Base-by-base conservation (phyloP, 441 rosid species). In the Corymbia calophylla region DNA sequence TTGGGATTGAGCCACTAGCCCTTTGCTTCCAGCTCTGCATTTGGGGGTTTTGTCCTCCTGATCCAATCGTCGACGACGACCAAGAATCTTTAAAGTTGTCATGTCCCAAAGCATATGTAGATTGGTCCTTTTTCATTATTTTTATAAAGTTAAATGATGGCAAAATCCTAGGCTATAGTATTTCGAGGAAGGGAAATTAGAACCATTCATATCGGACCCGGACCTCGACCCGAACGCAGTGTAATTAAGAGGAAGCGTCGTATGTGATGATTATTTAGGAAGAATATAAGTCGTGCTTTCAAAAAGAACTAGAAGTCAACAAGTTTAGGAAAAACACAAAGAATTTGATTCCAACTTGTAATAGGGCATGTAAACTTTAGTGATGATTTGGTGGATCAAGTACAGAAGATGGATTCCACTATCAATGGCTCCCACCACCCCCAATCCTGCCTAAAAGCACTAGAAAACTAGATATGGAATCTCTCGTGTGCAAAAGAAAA, bases 1-100 rank as follows among this genome's bases (percentile, higher is more conserved):
- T 94, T 87, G 96, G 95, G 96, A 94, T 94, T 90, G 94, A 92
- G 62, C 86, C 66, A 39, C 84, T 77, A 77, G 27, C 84, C 51
- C 64, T 58, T 44, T 77, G 84, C 84, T 77, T 77, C 84, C 84
- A 77, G 84, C 84, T 77, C 84, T 14, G 84, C 84, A 44, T 44
- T 77, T 77, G 8, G 73, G 84, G 51, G 84, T 77, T 77, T 77
- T 23, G 18, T 77, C 51, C 51, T 77, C 51, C 84, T 14, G 84
- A 77, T 77, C 84, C 84, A 77, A 77, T 77, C 84, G n/a, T 77
- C 18, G 84, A 44, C 17, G 51, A 77, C n/a, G 51, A 44, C 84
- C 51, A 2, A 23, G 84, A 77, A 77, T 77, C 84, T 77, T 77
- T 77, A 77, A 77, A 77, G n/a, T 77, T 77, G 84, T 14, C 51